Base-by-base conservation (phyloP, 768 basidiomycete genomes). In the Psilocybe azurescens region DNA sequence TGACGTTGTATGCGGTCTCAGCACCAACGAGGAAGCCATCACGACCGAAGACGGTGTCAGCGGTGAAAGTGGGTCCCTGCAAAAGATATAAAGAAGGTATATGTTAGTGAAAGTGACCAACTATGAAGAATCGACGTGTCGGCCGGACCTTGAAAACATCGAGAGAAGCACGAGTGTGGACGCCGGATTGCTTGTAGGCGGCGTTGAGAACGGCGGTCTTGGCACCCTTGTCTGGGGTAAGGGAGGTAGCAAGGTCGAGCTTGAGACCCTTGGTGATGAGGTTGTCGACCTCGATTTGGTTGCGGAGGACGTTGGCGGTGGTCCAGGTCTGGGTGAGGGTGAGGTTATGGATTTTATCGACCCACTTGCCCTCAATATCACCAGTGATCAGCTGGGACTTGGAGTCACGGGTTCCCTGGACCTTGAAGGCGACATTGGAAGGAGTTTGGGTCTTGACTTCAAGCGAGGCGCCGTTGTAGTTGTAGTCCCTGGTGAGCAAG, bases 181-280 rank as follows among this genome's bases (percentile, higher is more conserved):
- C 79, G 63, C 92, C 93, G 56, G 94, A 94, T 79, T 97, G 95
- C 87, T 98, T 98, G 89, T 95, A 98, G 77, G 86, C 83, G 65
- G 91, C 83, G 71, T 87, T 90, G 70, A 97, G 75, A 70, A 95
- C 78, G 57, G 95, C 94, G 32, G 87, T 84, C 85, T 96, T 98
- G 69, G 81, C 80, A 72, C 89, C 87, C 78, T 94, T 96, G 72
- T 93, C 91, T 50, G 97, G 95, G 68, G 89, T 81, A 67, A 99
- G 86, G 47, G 89, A 84, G 67, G 94, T 90, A 72, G 82, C 82
- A 59, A 98, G 76, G 75, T 98, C 97, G 73, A 99, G 81, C 84
- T 99, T 99, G 82, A 99, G 88, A 64, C 97, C 97, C 81, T 95
- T 91, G 70, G 97, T 94, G 74, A 99, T 86, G 81, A 95, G 89